These are phyloP conservation scores for Pseudocohnilembus persalinus DNA, from an alignment of 169 alveolate genomes.

Conservation along the genomic window DNA sequence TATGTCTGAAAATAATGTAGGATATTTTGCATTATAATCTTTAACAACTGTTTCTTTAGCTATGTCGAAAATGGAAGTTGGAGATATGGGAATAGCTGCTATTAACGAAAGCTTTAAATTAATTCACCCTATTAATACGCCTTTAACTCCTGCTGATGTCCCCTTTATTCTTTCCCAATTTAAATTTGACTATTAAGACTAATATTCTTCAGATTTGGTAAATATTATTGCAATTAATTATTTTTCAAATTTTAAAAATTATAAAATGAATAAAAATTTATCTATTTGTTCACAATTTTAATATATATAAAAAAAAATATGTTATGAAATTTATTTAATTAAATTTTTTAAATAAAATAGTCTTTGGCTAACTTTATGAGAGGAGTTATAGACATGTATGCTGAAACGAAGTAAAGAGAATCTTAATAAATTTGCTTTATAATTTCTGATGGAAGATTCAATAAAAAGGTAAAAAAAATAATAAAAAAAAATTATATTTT, in stretches of 20 bases:
- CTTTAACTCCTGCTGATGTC: constrained; percentile 63
- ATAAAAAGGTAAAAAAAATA: constrained; percentile 90
- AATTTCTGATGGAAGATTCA: constrained; percentile 97
- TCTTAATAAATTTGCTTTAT: constrained; percentile 88
- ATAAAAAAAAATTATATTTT: constrained; percentile 86
- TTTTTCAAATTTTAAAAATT: constrained; percentile 63
- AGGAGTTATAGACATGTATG: constrained; percentile 71
- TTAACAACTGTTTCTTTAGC: constrained; percentile 85
- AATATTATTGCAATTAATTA: constrained; percentile 58
- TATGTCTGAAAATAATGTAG: constrained; percentile 91
- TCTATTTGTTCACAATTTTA: too few species aligned
- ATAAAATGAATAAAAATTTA: too few species aligned
- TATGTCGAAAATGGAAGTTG: constrained; percentile 86
- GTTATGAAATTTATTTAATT: too few species aligned
- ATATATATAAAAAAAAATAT: too few species aligned
- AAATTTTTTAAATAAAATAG: too few species aligned
- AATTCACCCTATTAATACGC: constrained; percentile 62
- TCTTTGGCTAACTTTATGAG: constrained; percentile 84
- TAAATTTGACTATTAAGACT: constrained; percentile 73
- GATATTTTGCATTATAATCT: constrained; percentile 87
- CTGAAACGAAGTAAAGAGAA: constrained; percentile 46
- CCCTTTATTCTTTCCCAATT: constrained; percentile 66
- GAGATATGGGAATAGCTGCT: constrained; percentile 80
- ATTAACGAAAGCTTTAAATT: constrained; percentile 68
- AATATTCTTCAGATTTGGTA: constrained; percentile 81